These are phyloP conservation scores for Comarum palustre DNA, from an alignment of 306 rosid species.

Conservation along the genomic window DNA sequence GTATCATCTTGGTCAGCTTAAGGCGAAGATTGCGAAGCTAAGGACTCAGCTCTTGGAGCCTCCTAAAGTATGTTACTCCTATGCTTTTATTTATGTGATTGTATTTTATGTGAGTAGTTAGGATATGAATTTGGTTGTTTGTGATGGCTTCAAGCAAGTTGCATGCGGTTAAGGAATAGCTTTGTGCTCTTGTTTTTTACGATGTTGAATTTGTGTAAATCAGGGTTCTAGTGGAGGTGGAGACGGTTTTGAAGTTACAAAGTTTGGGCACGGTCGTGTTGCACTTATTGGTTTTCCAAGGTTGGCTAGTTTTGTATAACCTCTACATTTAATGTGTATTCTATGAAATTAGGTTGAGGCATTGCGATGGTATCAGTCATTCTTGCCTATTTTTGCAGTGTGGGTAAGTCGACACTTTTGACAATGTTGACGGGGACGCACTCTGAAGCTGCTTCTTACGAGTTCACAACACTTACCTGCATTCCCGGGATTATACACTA, in stretches of 20 bases:
- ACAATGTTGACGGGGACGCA: slow-evolving; percentile 95
- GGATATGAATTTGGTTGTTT: neutral
- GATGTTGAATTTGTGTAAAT: slow-evolving; percentile 19
- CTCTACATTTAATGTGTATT: slow-evolving; percentile 5
- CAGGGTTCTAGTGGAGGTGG: slow-evolving; percentile 99
- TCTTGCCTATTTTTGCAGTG: slow-evolving; percentile 48
- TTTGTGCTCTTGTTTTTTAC: slow-evolving; percentile 19
- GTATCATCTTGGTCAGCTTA: slow-evolving; percentile 99
- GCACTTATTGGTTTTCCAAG: slow-evolving; percentile 98
- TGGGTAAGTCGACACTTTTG: slow-evolving; percentile 96
- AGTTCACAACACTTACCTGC: slow-evolving; percentile 95
- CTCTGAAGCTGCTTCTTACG: slow-evolving; percentile 97
- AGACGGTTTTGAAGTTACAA: slow-evolving; percentile 98
- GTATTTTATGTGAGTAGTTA: neutral
- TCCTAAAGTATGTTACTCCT: slow-evolving; percentile 60
- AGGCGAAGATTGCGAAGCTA: slow-evolving; percentile 94
- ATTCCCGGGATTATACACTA: slow-evolving; percentile 96
- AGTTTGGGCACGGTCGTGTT: slow-evolving; percentile 98
- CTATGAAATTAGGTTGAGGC: neutral
- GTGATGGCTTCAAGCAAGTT: neutral
- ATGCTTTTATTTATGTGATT: neutral
- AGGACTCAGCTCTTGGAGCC: slow-evolving; percentile 98
- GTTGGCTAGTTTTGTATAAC: slow-evolving; percentile 35
- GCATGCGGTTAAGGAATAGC: neutral
- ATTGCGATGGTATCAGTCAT: neutral